Base-by-base conservation (phyloP, 805 yeast genomes). In the Cyberlindnera sargentensis region DNA sequence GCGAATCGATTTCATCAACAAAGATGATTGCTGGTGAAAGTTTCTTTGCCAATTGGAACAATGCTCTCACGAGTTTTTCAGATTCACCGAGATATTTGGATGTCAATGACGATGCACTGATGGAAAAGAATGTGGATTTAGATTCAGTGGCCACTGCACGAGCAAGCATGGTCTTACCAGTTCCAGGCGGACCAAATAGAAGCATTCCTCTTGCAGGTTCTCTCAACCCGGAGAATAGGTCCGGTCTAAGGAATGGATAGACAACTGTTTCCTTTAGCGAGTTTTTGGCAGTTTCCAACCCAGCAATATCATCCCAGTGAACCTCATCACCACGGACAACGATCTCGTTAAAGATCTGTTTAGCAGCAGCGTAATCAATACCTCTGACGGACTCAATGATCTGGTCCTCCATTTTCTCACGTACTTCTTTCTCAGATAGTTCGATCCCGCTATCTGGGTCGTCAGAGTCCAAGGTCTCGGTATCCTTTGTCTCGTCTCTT, bases 141-240 rank as follows among this genome's bases (percentile, higher is more conserved):
- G 96, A 85, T 64, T 93, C 98, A 0, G 96, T 89, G 1, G 98
- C 98, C 5, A 93, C 98, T 0, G 99, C 97, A 51, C 96, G 72
- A 0, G 98, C 98, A 50, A 91, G 72, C 99, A 93, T 91, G 0
- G 99, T 91, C 56, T 91, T 91, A 47, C 99, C 99, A 0, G 99
- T 91, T 6, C 99, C 99, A 0, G 99, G 98, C 0, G 99, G 99
- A 0, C 99, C 99, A 66, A 91, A 91, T 37, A 91, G 66, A 27
- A 91, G 70, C 96, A 91, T 90, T 3, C 99, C 99, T 54, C 96
- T 69, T 0, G 95, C 93, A 0, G 99, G 99, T 64, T 90, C 98
- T 52, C 98, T 72, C 46, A 93, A 68, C 1, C 98, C 98, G 47
- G 80, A 76, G 58, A 91, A 93, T 49, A 91, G 70, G 63, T 93